These are phyloP conservation scores for Gloeophyllum trabeum DNA, from an alignment of 768 basidiomycete species.

Conservation along the genomic window DNA sequence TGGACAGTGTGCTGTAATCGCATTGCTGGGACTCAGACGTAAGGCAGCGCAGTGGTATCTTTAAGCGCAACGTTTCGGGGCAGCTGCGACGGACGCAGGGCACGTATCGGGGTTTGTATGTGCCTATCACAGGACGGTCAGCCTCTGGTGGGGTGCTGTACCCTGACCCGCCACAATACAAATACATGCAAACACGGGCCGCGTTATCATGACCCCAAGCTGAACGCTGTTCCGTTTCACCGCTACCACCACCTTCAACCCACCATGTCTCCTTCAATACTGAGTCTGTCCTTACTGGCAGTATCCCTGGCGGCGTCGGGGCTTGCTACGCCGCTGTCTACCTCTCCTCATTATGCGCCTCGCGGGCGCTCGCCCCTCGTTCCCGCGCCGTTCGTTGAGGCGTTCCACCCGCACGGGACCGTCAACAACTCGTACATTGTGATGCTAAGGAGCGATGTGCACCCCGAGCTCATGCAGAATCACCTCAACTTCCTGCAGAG, in stretches of 20 bases:
- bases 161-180: not conserved
- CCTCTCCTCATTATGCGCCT: conserved; percentile 20
- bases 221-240: not conserved
- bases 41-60: too few species aligned
- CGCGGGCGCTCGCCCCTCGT: conserved; percentile 30
- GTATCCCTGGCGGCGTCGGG: conserved; percentile 24
- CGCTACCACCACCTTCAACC: too few species aligned
- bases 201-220: conserved; percentile 1
- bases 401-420: conserved; percentile 54
- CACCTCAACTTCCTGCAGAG: conserved; percentile 71
- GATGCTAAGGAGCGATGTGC: conserved; percentile 66
- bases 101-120: too few species aligned
- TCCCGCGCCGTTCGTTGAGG: conserved; percentile 49
- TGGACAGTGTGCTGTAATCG: too few species aligned
- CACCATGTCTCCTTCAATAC: conserved; percentile 22
- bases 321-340: conserved; percentile 34
- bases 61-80: too few species aligned
- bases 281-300: conserved; percentile 23
- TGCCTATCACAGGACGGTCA: not conserved
- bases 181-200: conserved; percentile 5
- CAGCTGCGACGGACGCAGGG: too few species aligned
- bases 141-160: not conserved
- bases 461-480: conserved; percentile 46
- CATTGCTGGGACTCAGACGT: too few species aligned
- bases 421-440: conserved; percentile 94